Percentiles rank a stretch among this genome's conserved stretches.
These are phyloP conservation scores for Naganishia vishniacii DNA, from an alignment of 768 basidiomycete species.

Conservation along the genomic window DNA sequence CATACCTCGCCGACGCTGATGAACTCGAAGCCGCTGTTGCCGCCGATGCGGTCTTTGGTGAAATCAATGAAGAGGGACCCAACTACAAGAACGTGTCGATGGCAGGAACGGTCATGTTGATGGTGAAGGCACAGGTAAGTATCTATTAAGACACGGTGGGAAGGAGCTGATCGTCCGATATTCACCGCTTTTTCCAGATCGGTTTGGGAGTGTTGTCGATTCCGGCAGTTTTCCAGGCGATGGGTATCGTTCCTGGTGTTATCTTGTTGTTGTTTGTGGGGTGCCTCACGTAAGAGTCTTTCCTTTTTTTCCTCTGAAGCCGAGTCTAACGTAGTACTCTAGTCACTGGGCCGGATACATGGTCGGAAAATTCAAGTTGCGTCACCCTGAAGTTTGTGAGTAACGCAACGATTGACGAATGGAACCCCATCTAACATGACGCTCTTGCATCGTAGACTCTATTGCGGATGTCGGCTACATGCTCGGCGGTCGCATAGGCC, in stretches of 20 bases:
- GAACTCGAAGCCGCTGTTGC: constrained; percentile 22
- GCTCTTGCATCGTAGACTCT: constrained; percentile 4
- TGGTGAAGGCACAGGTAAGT: constrained; percentile 30
- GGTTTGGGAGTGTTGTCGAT: constrained; percentile 41
- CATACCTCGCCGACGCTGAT: constrained; percentile 19
- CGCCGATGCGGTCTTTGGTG: constrained; percentile 40
- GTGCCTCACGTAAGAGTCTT: background rate
- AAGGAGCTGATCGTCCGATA: constrained; percentile 15
- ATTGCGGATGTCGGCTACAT: constrained; percentile 33
- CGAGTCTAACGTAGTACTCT: background rate
- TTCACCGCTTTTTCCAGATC: constrained; percentile 37
- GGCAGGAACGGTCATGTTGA: constrained; percentile 15
- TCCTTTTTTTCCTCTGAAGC: background rate
- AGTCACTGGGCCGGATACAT: constrained; percentile 19
- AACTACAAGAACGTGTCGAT: constrained; percentile 36
- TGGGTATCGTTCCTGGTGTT: constrained; percentile 37
- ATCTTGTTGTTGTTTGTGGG: constrained; percentile 19
- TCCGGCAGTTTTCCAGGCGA: constrained; percentile 33
- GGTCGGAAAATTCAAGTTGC: constrained; percentile 36
- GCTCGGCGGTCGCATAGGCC: constrained; percentile 33
- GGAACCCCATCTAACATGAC: background rate
- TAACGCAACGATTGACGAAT: constrained; percentile 28
- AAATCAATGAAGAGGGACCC: constrained; percentile 32
- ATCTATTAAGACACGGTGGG: background rate
- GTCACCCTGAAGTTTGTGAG: constrained; percentile 38